Percentiles rank a stretch among this genome's conserved stretches.
phyloP scores from a whole-genome alignment of 768 basidiomycete genomes.

The Podaxis sp. region DNA sequence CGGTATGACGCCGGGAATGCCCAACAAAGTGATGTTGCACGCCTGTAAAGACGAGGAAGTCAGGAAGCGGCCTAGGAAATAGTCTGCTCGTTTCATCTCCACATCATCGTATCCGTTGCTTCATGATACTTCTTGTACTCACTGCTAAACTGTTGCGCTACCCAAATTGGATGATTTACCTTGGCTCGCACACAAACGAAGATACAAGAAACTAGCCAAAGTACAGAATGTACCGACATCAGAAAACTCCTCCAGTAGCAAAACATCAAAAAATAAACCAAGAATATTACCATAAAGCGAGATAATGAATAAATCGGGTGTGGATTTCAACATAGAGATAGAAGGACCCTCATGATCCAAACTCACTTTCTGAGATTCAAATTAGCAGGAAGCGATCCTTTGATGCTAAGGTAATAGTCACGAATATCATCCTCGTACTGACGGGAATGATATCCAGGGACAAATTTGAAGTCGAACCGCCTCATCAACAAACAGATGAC shows the following conservation, averaged over 20 bases:
- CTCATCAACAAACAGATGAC: slow-evolving; percentile 31
- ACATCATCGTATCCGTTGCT: slow-evolving; percentile 6
- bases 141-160: slow-evolving; percentile 1
- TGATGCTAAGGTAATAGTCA: slow-evolving; percentile 32
- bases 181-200: background rate
- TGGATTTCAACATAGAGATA: background rate
- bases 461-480: slow-evolving; percentile 32
- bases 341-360: background rate
- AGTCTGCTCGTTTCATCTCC: slow-evolving; percentile 14
- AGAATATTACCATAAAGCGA: background rate
- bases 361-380: slow-evolving; percentile 25
- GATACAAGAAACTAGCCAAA: no score
- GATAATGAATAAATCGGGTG: background rate
- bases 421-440: slow-evolving; percentile 28
- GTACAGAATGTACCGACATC: no score
- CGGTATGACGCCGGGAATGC: slow-evolving; percentile 66
- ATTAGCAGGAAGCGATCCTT: slow-evolving; percentile 26
- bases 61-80: slow-evolving; percentile 54
- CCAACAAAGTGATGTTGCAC: slow-evolving; percentile 82
- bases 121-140: slow-evolving; percentile 9
- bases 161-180: background rate
- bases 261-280: background rate
- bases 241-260: no score
- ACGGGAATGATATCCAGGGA: slow-evolving; percentile 23
- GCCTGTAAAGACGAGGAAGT: slow-evolving; percentile 87